Evolutionary conservation across 2,329 filamentous ascomycete species (phyloP).

Genomic region (Talaromyces sp.): DNA sequence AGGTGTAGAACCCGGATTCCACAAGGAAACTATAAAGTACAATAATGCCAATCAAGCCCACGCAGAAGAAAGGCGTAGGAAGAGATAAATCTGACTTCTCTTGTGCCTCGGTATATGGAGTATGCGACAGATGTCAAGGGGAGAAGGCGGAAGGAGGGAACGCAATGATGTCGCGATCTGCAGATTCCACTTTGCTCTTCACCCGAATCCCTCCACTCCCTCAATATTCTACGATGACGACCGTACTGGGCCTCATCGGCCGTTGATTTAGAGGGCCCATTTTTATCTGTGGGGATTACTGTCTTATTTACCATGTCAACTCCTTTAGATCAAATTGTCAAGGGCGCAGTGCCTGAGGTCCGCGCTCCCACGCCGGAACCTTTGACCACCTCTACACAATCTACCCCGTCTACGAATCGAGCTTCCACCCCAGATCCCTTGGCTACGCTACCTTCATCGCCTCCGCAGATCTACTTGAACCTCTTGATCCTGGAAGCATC

Average conservation of each 20-base stretch:
- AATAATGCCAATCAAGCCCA: neutral
- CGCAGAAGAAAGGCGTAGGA: neutral
- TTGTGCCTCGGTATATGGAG: neutral
- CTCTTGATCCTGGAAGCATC: constrained; percentile 95
- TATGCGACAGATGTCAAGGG: constrained; percentile 6
- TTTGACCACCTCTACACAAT: constrained; percentile 23
- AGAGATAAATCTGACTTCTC: neutral
- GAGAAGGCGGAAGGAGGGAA: constrained; percentile 14
- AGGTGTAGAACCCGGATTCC: neutral
- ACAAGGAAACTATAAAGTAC: neutral
- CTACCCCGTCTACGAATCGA: constrained; percentile 50
- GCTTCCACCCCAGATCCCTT: constrained; percentile 66
- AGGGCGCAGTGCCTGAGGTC: constrained; percentile 68
- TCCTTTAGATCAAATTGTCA: constrained; percentile 83
- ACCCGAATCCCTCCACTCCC: constrained; percentile 10
- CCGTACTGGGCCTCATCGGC: constrained; percentile 33
- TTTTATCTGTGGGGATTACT: constrained; percentile 1
- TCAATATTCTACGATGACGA: constrained; percentile 24
- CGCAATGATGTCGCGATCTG: constrained; percentile 22
- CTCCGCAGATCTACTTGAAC: constrained; percentile 97
- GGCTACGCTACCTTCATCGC: constrained; percentile 81
- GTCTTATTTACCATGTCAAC: constrained; percentile 57
- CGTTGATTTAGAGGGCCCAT: constrained; percentile 19
- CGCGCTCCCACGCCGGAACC: constrained; percentile 30
- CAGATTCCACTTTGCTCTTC: constrained; percentile 15